Conservation (phyloP, 208 protist genomes). For the Blechomonas ayalai region DNA sequence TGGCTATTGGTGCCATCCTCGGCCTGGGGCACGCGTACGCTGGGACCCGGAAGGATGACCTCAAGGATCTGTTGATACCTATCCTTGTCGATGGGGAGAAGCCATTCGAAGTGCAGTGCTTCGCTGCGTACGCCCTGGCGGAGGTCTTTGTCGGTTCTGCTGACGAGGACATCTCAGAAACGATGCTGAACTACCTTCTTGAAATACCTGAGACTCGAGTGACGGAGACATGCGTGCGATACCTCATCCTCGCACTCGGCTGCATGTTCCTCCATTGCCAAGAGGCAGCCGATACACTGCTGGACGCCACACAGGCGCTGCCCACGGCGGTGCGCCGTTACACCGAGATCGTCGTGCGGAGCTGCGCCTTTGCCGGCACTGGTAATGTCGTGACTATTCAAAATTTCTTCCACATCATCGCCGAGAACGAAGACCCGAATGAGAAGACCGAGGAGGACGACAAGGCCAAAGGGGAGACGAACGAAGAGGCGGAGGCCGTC, state of each 20-base stretch:
- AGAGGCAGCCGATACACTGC: slow-evolving; percentile 88
- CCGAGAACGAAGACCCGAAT: slow-evolving; percentile 85
- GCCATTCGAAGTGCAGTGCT: slow-evolving; percentile 89
- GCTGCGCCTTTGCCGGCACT: slow-evolving; percentile 98
- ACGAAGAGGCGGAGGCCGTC: slow-evolving; percentile 6
- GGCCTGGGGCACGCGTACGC: slow-evolving; percentile 97
- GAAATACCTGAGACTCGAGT: slow-evolving; percentile 65
- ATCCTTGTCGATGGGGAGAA: slow-evolving; percentile 90
- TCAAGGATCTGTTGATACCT: slow-evolving; percentile 93
- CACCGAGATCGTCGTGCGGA: slow-evolving; percentile 90
- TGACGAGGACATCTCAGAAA: slow-evolving; percentile 93
- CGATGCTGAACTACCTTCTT: slow-evolving; percentile 91
- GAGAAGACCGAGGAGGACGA: slow-evolving; percentile 49
- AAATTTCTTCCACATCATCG: slow-evolving; percentile 93
- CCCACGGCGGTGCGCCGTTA: slow-evolving; percentile 81
- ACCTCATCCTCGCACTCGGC: slow-evolving; percentile 92
- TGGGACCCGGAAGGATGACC: slow-evolving; percentile 90
- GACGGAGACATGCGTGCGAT: slow-evolving; percentile 74
- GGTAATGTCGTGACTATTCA: slow-evolving; percentile 98
- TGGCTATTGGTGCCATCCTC: slow-evolving; percentile 89
- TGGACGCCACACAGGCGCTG: slow-evolving; percentile 89
- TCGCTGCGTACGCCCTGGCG: slow-evolving; percentile 95
- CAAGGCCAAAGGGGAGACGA: slow-evolving; percentile 1
- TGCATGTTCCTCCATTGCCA: slow-evolving; percentile 94
- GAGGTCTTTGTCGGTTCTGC: slow-evolving; percentile 95